These are phyloP conservation scores for Kurtzmaniella natalensis DNA, from an alignment of 1,139 yeast species.

Conservation along the genomic window DNA sequence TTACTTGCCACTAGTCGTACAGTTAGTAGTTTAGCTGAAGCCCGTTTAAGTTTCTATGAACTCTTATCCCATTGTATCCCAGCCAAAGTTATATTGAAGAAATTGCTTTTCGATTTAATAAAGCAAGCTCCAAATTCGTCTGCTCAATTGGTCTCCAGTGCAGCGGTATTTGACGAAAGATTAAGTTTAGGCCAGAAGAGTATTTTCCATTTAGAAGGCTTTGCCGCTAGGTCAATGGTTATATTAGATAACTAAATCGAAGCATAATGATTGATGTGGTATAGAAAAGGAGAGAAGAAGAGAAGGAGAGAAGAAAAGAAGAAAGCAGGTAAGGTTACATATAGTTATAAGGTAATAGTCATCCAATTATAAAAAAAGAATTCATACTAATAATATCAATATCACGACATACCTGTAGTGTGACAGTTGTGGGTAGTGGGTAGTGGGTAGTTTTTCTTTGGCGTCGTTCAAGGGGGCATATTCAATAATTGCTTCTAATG, in stretches of 20 bases:
- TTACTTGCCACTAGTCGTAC: constrained; percentile 57
- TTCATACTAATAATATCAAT: no score
- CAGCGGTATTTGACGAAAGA: constrained; percentile 82
- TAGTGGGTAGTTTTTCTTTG: no score
- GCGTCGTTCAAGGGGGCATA: no score
- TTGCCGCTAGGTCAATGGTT: constrained; percentile 83
- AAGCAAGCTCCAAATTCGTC: constrained; percentile 31
- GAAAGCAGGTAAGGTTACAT: no score
- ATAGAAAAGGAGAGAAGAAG: not conserved
- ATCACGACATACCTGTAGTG: no score
- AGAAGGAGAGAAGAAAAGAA: constrained; percentile 1
- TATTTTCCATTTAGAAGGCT: constrained; percentile 93
- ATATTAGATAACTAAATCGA: constrained; percentile 33
- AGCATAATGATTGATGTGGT: not conserved
- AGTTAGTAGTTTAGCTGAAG: constrained; percentile 68
- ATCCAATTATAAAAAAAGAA: no score
- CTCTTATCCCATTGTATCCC: constrained; percentile 92
- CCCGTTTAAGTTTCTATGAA: constrained; percentile 77
- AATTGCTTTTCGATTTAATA: constrained; percentile 57
- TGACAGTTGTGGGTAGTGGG: no score
- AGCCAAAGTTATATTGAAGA: constrained; percentile 69
- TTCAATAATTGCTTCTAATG: no score
- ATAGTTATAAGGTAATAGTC: no score
- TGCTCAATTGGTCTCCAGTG: constrained; percentile 58
- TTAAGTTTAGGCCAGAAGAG: constrained; percentile 82